phyloP scores from a whole-genome alignment of 2,329 filamentous ascomycete genomes.

The Cladobotryum protrusum region DNA sequence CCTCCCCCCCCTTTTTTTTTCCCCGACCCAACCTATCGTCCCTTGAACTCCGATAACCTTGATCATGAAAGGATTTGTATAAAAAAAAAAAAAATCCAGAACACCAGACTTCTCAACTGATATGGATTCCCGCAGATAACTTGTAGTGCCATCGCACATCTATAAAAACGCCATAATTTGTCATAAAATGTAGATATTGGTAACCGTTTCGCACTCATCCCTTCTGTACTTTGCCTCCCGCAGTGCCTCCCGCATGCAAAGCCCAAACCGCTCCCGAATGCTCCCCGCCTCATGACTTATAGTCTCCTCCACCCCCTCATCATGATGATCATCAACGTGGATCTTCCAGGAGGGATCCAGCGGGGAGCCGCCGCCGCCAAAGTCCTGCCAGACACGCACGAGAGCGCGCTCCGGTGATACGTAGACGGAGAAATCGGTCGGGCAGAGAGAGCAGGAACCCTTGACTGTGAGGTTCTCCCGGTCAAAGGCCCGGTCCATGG shows the following conservation, averaged over 20 bases:
- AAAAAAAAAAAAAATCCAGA: too few relatives aligned
- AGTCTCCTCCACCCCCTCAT: not conserved
- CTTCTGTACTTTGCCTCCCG: not conserved
- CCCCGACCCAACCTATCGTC: too few relatives aligned
- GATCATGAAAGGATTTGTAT: too few relatives aligned
- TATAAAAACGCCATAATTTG: too few relatives aligned
- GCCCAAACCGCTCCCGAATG: not conserved
- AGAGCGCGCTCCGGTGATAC: not conserved
- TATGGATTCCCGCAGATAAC: too few relatives aligned
- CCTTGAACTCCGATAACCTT: too few relatives aligned
- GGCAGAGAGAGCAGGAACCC: conserved; percentile 7
- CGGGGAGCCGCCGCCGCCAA: conserved; percentile 12
- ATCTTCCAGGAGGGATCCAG: not conserved
- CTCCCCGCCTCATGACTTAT: not conserved
- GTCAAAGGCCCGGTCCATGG: not conserved
- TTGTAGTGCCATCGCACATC: too few relatives aligned
- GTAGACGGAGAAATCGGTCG: conserved; percentile 7
- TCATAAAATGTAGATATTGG: not conserved
- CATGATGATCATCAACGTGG: not conserved
- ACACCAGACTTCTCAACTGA: too few relatives aligned
- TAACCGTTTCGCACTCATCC: not conserved
- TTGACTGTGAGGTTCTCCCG: not conserved
- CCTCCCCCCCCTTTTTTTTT: too few relatives aligned
- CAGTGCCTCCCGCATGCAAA: not conserved
- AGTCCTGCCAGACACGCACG: conserved; percentile 11